Evolutionary conservation across 1,284 basidiomycete genomes (phyloP).

Genomic region (Mycena sp.): DNA sequence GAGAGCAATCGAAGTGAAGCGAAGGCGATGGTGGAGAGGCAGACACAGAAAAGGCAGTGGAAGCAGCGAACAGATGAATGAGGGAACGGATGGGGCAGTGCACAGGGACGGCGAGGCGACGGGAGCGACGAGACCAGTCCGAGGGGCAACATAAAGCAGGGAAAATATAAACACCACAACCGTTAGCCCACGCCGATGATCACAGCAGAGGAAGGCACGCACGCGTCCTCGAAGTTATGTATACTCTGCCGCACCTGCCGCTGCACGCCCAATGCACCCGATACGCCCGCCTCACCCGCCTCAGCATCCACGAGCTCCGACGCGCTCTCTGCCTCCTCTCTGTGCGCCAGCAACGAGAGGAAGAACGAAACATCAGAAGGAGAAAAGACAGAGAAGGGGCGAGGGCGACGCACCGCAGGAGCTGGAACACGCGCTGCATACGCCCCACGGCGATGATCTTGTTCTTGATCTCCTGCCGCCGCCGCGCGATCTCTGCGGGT

Average conservation of each 20-base stretch:
- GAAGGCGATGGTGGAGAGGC: no score
- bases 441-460: constrained; percentile 94
- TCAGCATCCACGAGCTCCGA: constrained; percentile 81
- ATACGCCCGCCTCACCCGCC: constrained; percentile 51
- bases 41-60: no score
- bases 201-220: constrained; percentile 46
- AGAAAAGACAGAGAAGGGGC: background rate
- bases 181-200: no score
- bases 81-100: no score
- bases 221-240: constrained; percentile 93
- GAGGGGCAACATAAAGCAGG: constrained; percentile 16
- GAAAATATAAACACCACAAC: background rate
- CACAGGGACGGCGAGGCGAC: no score
- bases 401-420: constrained; percentile 81
- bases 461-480: constrained; percentile 89
- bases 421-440: constrained; percentile 92
- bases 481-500: constrained; percentile 50
- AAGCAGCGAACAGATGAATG: no score
- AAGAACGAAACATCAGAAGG: background rate
- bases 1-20: no score
- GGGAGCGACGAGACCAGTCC: no score
- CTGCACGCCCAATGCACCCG: constrained; percentile 46
- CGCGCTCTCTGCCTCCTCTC: constrained; percentile 94
- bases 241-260: constrained; percentile 84
- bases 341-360: no score